These are phyloP conservation scores for Arthrobotrys sphaeroides DNA, from an alignment of 2,329 filamentous ascomycete species.

Conservation along the genomic window DNA sequence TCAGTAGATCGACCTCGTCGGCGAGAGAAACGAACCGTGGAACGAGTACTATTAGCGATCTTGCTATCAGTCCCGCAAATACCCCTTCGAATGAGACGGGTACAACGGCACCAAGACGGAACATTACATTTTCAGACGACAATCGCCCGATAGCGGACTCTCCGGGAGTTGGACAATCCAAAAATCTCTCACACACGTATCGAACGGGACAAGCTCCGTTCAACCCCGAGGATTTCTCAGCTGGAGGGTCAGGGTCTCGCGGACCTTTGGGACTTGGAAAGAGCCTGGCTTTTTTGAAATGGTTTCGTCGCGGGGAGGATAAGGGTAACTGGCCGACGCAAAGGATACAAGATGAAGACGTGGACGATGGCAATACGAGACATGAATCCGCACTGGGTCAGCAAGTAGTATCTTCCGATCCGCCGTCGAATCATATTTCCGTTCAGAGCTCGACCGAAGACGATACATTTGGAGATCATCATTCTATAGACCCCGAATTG, in stretches of 20 bases:
- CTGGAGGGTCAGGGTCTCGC: background rate
- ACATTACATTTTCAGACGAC: constrained; percentile 33
- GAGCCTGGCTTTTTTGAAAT: constrained; percentile 23
- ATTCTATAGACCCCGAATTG: constrained; percentile 33
- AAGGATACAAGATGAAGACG: constrained; percentile 15
- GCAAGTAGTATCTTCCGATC: background rate
- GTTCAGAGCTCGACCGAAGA: constrained; percentile 12
- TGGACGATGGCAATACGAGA: background rate
- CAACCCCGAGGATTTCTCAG: constrained; percentile 42
- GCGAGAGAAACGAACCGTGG: constrained; percentile 42
- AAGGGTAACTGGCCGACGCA: background rate
- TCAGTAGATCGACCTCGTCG: constrained; percentile 46
- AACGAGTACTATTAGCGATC: constrained; percentile 48
- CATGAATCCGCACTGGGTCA: constrained; percentile 33
- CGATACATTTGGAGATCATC: constrained; percentile 37
- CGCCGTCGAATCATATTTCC: constrained; percentile 21
- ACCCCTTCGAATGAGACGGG: constrained; percentile 46
- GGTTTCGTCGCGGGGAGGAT: constrained; percentile 22
- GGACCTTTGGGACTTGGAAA: constrained; percentile 25
- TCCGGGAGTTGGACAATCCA: constrained; percentile 19
- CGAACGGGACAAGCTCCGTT: constrained; percentile 42
- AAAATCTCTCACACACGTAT: constrained; percentile 41
- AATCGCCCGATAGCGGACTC: constrained; percentile 8
- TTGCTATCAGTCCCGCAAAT: constrained; percentile 48
- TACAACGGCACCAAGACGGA: constrained; percentile 18